phyloP scores from a whole-genome alignment of 306 rosid species.

The Fagus crenata region DNA sequence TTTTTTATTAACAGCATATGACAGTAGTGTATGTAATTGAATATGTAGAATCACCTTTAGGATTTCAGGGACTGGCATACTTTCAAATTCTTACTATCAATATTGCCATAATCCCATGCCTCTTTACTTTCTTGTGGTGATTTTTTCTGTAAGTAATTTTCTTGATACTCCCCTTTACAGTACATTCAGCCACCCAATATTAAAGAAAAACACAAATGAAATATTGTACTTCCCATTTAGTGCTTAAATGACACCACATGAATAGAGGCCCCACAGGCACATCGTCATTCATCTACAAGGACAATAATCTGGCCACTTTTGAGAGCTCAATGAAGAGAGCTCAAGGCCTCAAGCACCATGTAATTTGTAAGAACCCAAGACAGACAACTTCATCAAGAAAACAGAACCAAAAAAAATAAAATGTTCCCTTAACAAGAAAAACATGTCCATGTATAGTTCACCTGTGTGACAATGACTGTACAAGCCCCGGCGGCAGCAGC shows the following conservation, averaged over 20 bases:
- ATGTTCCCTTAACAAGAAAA: neutral
- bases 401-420: neutral
- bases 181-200: neutral
- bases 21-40: neutral
- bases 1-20: neutral
- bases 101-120: neutral
- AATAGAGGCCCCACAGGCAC: neutral
- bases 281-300: slow-evolving; percentile 12
- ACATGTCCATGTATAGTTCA: slow-evolving; percentile 25
- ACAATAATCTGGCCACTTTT: neutral
- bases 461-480: slow-evolving; percentile 77
- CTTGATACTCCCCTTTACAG: neutral
- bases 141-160: neutral
- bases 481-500: slow-evolving; percentile 87
- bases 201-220: neutral
- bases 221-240: neutral
- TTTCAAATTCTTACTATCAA: neutral
- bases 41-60: neutral
- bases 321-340: slow-evolving; percentile 6
- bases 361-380: neutral
- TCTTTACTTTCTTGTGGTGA: neutral
- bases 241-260: slow-evolving; percentile 5
- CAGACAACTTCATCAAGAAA: neutral
- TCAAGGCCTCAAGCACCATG: neutral
- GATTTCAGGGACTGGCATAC: neutral